Conservation (phyloP, 2,329 filamentous ascomycete genomes). For the Penicillium hordei region DNA sequence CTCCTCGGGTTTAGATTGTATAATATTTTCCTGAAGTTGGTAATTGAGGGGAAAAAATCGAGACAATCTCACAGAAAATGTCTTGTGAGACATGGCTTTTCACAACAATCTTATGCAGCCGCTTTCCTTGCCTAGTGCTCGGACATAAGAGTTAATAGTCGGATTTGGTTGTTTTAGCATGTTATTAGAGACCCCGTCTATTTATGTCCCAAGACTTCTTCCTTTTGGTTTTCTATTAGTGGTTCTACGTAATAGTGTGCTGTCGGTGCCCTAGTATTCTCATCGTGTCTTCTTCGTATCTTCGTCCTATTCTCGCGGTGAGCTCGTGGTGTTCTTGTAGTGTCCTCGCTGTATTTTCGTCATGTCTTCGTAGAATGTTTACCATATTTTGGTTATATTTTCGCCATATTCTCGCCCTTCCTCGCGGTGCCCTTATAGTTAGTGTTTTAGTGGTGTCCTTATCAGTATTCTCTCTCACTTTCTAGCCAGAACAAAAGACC, state of each 20-base stretch:
- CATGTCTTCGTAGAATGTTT: no score
- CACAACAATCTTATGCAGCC: neutral
- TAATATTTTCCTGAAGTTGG: neutral
- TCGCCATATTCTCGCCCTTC: no score
- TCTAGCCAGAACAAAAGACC: no score
- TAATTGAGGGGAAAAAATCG: neutral
- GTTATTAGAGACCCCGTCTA: neutral
- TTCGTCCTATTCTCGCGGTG: neutral
- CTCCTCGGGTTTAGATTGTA: neutral
- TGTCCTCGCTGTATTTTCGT: no score
- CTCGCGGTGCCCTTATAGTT: no score
- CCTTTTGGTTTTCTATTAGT: neutral
- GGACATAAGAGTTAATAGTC: neutral
- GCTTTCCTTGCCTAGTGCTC: neutral
- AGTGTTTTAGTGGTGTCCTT: no score
- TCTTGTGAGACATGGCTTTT: neutral
- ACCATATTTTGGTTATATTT: no score
- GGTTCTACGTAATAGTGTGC: neutral
- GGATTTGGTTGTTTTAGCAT: neutral
- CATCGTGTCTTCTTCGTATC: neutral
- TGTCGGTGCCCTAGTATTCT: neutral
- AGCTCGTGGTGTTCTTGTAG: no score
- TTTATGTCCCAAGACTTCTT: neutral
- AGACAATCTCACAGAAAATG: neutral
- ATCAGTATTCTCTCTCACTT: no score